Evolutionary conservation across 1,284 basidiomycete genomes (phyloP), one percentile per base, ranked within the genome.

Genomic region (Naganishia sp.): DNA sequence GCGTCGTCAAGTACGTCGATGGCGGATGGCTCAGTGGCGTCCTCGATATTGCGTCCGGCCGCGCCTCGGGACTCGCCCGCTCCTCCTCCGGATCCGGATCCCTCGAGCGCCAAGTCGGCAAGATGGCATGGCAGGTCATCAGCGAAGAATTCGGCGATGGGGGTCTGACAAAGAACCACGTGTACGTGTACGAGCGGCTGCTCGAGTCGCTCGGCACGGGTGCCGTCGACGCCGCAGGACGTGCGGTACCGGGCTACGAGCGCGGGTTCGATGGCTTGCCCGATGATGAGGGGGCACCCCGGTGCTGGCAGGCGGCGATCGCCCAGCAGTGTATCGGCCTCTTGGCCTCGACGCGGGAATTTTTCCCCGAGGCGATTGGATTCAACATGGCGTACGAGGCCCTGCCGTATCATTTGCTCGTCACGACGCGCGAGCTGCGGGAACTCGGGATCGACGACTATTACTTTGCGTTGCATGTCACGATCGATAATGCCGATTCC

Each of bases 361-460:
- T 71, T 63, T 72, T 76, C 48, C 73, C 75, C 1, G 75, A 77
- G 64, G 72, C 72, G 13, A 67, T 77, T 5, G 75, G 75, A 42
- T 77, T 75, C 72, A 76, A 77, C 64, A 72, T 75, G 70, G 72
- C 75, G 10, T 77, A 77, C 69, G 76, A 77, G 64, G 65, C 70
- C 6, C 68, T 77, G 31, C 72, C 76, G 3, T 75, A 73, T 63
- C 76, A 77, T 63, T 69, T 77, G 36, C 69, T 76, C 25, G 71
- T 77, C 46, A 74, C 73, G 6, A 70, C 75, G 16, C 44, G 70
- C 23, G 76, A 77, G 52, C 66, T 78, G 13, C 69, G 72, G 28
- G 75, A 77, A 57, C 69, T 78, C 33, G 70, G 69, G 36, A 70
- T 76, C 48, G 72, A 75, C 64, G 70, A 75, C 61, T 74, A 75